Conservation (phyloP, 2,329 filamentous ascomycete genomes). For the Fusarium annulatum region DNA sequence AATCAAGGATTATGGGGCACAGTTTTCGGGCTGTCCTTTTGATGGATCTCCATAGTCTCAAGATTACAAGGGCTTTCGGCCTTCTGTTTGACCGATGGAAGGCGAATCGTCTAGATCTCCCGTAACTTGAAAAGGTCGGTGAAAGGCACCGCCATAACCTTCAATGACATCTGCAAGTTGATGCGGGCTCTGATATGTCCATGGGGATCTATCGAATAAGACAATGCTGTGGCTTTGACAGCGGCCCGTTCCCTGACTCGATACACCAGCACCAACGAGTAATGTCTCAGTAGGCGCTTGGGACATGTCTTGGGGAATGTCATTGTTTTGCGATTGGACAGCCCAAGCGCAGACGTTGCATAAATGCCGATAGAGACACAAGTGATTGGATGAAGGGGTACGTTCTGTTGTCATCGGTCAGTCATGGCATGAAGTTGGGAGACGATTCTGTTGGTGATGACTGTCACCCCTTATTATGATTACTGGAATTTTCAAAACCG, state of each 20-base stretch:
- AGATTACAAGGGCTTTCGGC: background rate
- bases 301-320: background rate
- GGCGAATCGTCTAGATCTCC: conserved; percentile 3
- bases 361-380: background rate
- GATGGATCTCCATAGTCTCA: background rate
- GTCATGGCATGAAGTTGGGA: conserved; percentile 7
- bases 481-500: conserved; percentile 14
- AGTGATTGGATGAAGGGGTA: conserved; percentile 8
- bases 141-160: background rate
- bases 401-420: conserved; percentile 1
- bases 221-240: conserved; percentile 31
- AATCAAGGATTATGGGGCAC: background rate
- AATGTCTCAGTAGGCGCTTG: conserved; percentile 9
- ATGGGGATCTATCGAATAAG: conserved; percentile 24
- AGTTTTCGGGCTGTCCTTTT: background rate
- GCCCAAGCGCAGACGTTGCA: conserved; percentile 6
- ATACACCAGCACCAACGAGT: conserved; percentile 13
- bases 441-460: background rate
- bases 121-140: background rate
- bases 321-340: background rate
- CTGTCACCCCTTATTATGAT: background rate
- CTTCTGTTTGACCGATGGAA: conserved; percentile 1
- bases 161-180: background rate
- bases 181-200: background rate
- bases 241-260: conserved; percentile 13